Percentiles rank a stretch among this genome's conserved stretches.
These are phyloP conservation scores for Bauhinia variegata DNA, from an alignment of 306 rosid species.

Conservation along the genomic window DNA sequence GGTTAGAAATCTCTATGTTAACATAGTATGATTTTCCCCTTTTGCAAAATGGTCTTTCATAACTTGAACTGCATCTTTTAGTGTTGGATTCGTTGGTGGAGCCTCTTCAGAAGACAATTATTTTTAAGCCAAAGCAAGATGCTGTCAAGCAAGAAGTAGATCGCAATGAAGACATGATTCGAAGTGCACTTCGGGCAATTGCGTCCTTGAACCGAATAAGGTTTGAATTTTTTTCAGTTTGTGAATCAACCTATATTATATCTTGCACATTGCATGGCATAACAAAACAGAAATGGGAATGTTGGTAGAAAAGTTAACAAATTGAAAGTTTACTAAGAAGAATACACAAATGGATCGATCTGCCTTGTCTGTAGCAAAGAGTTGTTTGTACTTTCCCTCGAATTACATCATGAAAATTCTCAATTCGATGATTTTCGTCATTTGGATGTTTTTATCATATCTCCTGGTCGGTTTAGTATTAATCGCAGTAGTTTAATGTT, in stretches of 20 bases:
- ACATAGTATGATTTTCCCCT: slow-evolving; percentile 7
- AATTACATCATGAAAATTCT: not conserved
- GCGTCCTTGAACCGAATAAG: slow-evolving; percentile 92
- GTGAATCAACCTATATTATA: slow-evolving; percentile 14
- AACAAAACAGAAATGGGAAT: not conserved
- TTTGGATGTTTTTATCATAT: not conserved
- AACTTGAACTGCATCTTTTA: slow-evolving; percentile 44
- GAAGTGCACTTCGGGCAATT: slow-evolving; percentile 97
- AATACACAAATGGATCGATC: no score
- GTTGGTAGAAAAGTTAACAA: not conserved
- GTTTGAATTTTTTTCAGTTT: slow-evolving; percentile 50
- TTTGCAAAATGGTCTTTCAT: slow-evolving; percentile 16
- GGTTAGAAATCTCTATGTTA: slow-evolving; percentile 57
- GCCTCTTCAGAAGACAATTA: slow-evolving; percentile 95
- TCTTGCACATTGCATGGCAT: slow-evolving; percentile 9
- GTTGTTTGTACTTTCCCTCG: not conserved
- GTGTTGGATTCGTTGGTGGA: slow-evolving; percentile 98
- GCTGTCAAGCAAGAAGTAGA: slow-evolving; percentile 99
- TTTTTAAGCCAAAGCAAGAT: slow-evolving; percentile 95
- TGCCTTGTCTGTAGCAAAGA: no score
- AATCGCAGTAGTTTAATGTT: not conserved
- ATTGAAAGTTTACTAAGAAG: not conserved
- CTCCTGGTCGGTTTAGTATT: not conserved
- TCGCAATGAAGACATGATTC: slow-evolving; percentile 99
- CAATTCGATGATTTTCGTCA: not conserved